phyloP scores from a whole-genome alignment of 441 rosid species.

The California macrophylla region DNA sequence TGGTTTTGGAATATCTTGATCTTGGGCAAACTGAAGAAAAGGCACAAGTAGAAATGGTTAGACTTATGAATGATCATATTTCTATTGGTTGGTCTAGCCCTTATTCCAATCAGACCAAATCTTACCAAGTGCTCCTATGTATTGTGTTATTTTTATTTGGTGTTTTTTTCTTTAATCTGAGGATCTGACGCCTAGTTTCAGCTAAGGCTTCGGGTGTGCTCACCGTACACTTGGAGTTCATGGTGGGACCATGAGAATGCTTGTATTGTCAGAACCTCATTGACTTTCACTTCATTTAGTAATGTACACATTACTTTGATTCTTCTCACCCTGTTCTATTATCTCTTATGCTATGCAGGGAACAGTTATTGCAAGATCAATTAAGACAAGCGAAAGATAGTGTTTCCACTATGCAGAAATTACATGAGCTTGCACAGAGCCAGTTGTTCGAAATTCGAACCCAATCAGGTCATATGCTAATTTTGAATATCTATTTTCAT shows the following conservation, averaged over 20 bases:
- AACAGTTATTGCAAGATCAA: constrained; percentile 26
- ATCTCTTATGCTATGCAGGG: constrained; percentile 15
- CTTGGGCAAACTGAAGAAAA: not conserved
- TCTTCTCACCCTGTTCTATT: not conserved
- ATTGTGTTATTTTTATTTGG: not conserved
- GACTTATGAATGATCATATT: not conserved
- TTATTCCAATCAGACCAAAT: not conserved
- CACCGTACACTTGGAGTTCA: not conserved
- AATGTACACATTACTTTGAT: not conserved
- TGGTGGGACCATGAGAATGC: constrained; percentile 2
- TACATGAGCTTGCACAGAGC: constrained; percentile 27
- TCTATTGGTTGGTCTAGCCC: not conserved
- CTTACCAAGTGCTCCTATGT: not conserved
- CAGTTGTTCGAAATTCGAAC: constrained; percentile 26
- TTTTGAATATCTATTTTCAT: not conserved
- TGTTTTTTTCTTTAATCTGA: not conserved
- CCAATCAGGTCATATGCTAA: constrained; percentile 21
- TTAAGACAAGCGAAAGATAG: constrained; percentile 26
- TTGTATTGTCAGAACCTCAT: not conserved
- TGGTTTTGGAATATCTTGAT: not conserved
- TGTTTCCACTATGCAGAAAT: constrained; percentile 27
- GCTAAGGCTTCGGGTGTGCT: not conserved
- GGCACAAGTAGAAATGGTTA: not conserved
- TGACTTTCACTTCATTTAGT: not conserved
- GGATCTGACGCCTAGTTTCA: not conserved